Base-by-base conservation (phyloP, 2,329 filamentous ascomycete genomes). In the Aspergillus ustus region DNA sequence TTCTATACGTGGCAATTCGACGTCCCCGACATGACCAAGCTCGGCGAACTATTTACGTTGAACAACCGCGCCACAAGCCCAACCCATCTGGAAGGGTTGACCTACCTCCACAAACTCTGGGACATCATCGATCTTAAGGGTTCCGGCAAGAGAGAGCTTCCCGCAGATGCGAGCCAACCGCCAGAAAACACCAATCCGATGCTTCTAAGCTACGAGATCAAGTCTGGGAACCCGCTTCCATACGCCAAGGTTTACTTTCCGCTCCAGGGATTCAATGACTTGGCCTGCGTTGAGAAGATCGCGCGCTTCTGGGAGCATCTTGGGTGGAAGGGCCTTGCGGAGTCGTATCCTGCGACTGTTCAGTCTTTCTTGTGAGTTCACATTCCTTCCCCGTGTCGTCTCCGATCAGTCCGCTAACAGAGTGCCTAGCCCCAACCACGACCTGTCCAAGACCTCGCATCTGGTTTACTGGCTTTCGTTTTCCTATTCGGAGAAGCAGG, bases 401-500 rank as follows among this genome's bases (percentile, higher is more conserved):
- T 22, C 2, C 34, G 9, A 3, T 20, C 2, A 28, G 29, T 4
- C 15, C 20, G 3, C 15, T 43, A 28, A 51, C 49, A 43, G 29
- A 15, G 13, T 29, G 5, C 31, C 34, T 19, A 57, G 53, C 29
- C 59, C 53, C 1, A 28, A 49, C 17, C 25, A 34, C 7, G 59
- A 61, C 40, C 25, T 61, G 15, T 46, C 46, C 1, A 50, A 49
- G 46, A 52, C 48, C 11, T 51, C 46, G 46, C 46, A 50, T 25
- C 22, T 61, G 9, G 37, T 57, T 11, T 29, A 31, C 25, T 61
- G 59, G 59, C 17, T 61, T 4, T 61, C 59, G 7, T 61, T 45
- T 34, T 46, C 59, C 3, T 61, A 61, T 2, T 57, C 59, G 2
- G 59, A 57, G 37, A 52, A 34, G 46, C 51, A 29, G 3, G 59